Base-by-base conservation (phyloP, 352 stramenopile species). In the Thalassiosira ordinaria region DNA sequence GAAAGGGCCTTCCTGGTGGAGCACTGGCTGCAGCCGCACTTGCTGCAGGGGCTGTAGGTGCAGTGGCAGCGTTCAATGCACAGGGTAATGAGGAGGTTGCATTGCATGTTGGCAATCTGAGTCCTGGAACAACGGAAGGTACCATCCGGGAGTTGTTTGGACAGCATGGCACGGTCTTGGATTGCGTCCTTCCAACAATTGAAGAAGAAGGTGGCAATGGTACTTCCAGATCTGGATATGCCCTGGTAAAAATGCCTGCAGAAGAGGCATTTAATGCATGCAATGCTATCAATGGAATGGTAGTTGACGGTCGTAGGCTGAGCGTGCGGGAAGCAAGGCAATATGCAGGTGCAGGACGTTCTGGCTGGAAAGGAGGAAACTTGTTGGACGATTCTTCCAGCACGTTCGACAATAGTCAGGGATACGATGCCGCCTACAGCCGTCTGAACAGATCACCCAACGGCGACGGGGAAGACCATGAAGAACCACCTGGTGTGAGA, bases 31-130 rank as follows among this genome's bases (percentile, higher is more conserved):
- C 33, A 11, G 33, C 33, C 11, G 33, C 33, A 11, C 11, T 41
- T 11, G 33, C 33, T 41, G 33, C 33, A 41, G 33, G 33, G 33
- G 33, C 33, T 11, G 33, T 41, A 41, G 33, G 33, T 41, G 33
- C 33, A 41, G 33, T 41, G 5, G 33, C 33, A 11, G 33, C 33
- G 33, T 41, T 41, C 33, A 41, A 41, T 11, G 33, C 33, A 5
- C 33, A 41, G 11, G 5, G 33, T 5, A 41, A 41, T 11, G 33
- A 41, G 5, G 33, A 41, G 33, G 33, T 41, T 11, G 11, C 33
- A 11, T 37, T 83, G 18, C 73, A 80, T 68, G 68, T 83, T 47
- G 74, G 74, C 7, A 83, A 83, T 55, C 51, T 83, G 13, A 64
- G 33, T 33, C 78, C 52, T 13, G 62, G 75, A 6, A 83, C 59